A percentile compares a stretch with the other conserved stretches of the same genome.
Conservation (phyloP, 2,329 filamentous ascomycete species). For the Zasmidium citrigriseum region DNA sequence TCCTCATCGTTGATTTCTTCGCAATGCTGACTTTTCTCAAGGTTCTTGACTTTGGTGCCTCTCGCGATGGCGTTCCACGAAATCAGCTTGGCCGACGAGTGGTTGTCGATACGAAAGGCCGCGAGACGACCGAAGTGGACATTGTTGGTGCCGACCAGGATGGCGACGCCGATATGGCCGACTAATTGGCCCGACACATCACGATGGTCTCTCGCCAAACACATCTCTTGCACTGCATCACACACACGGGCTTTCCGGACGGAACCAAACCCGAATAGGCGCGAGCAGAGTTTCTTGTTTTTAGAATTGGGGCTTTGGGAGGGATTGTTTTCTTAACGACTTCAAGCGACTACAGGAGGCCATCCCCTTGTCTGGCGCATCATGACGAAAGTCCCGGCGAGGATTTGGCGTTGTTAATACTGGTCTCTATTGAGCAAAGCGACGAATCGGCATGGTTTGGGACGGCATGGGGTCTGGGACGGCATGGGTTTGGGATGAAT, state of each 20-base stretch:
- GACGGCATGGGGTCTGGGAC: background rate
- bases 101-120: slow-evolving; percentile 46
- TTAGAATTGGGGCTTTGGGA: background rate
- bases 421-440: background rate
- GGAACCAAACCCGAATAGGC: background rate
- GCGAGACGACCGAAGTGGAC: slow-evolving; percentile 35
- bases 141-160: slow-evolving; percentile 11
- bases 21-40: slow-evolving; percentile 40
- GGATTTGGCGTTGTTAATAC: background rate
- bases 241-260: background rate
- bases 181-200: background rate
- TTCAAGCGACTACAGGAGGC: background rate
- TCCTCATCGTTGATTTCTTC: background rate
- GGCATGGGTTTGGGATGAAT: background rate
- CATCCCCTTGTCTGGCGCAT: background rate
- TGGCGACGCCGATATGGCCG: background rate
- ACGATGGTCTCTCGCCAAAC: background rate
- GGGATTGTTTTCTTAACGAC: background rate
- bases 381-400: background rate
- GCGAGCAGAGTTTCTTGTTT: background rate
- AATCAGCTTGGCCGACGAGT: slow-evolving; percentile 79
- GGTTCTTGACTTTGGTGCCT: slow-evolving; percentile 97
- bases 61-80: slow-evolving; percentile 78
- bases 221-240: background rate
- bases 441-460: background rate